Base-by-base conservation (phyloP, 2,329 filamentous ascomycete genomes). In the Pestalotiopsis fici region DNA sequence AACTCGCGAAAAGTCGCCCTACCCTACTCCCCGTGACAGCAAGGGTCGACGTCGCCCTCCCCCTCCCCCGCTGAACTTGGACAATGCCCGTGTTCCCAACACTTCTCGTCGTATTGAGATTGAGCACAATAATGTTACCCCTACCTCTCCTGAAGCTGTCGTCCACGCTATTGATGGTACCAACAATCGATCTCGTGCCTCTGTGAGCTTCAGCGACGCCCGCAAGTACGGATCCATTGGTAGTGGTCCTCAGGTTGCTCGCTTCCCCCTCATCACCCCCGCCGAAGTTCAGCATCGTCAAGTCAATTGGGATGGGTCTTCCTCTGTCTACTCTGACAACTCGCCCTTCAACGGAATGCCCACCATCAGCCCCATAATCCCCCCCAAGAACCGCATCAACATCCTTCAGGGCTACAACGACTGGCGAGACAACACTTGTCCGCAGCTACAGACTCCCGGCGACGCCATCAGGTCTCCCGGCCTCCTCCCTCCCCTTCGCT, bases 401-500 rank as follows among this genome's bases (percentile, higher is more conserved):
- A 67, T 73, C n/a, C 69, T 75, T 4, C 65, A 70, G 65, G 56
- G 67, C 6, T 74, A 74, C 66, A 68, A 68, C 11, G 62, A 70
- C 23, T 74, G 71, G 72, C 65, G 65, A 57, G 66, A 65, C 11
- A 60, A 18, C 7, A 60, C 18, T 21, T 61, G 54, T 18, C 69
- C 64, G 23, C 25, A 37, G 12, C 27, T 57, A 15, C 37, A 47
- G 54, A 66, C 55, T 4, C 28, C 28, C 27, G 25, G 59, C 56
- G n/a, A 15, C 9, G 9, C n/a, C n/a, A 56, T 57, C 21, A 56
- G 25, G 54, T 65, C 60, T 1, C 39, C 28, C 39, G 18, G 43
- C 59, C n/a, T 55, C 9, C 5, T 55, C 43, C 25, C 5, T 11
- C 27, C 61, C 13, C 39, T 62, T n/a, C 59, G 61, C 12, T 67